A percentile compares a stretch with the other conserved stretches of the same genome.
phyloP scores from a whole-genome alignment of 208 protist genomes.

The Herpetomonas samuelpessoai region DNA sequence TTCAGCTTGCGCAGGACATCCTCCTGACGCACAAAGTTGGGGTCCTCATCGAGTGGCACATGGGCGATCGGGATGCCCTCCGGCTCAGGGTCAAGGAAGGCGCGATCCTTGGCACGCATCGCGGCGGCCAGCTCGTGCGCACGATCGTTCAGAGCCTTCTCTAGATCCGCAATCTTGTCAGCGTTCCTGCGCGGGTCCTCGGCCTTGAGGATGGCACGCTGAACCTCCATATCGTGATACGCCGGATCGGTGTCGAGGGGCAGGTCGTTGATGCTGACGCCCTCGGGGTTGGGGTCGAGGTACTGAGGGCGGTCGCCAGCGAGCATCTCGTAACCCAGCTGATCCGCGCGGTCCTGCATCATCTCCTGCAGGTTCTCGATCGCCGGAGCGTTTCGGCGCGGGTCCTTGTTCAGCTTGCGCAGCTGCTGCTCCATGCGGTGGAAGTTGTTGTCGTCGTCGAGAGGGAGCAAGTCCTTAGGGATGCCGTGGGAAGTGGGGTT shows the following conservation, averaged over 20 bases:
- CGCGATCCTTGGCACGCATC: constrained; percentile 46
- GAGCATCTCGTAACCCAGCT: constrained; percentile 58
- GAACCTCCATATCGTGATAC: constrained; percentile 61
- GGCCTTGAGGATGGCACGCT: constrained; percentile 56
- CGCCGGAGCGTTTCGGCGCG: constrained; percentile 44
- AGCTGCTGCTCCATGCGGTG: constrained; percentile 61
- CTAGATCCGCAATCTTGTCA: constrained; percentile 45
- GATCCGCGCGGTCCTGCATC: constrained; percentile 69
- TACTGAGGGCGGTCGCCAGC: constrained; percentile 62
- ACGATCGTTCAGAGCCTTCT: constrained; percentile 64
- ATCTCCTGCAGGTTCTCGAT: constrained; percentile 67
- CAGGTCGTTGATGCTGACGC: constrained; percentile 54
- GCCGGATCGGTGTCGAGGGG: constrained; percentile 52
- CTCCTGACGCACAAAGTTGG: constrained; percentile 50
- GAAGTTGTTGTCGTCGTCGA: constrained; percentile 66
- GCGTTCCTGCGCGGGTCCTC: constrained; percentile 40
- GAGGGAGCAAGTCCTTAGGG: constrained; percentile 54
- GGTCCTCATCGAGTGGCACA: constrained; percentile 50
- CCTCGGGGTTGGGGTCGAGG: constrained; percentile 61
- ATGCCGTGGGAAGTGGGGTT: constrained; percentile 51
- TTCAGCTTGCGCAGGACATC: constrained; percentile 72
- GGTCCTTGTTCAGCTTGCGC: constrained; percentile 54
- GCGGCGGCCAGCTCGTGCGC: constrained; percentile 64
- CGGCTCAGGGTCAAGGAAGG: constrained; percentile 60
- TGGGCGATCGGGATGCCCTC: constrained; percentile 66